Evolutionary conservation across 176 grass and related monocot genomes (phyloP), one percentile per base, ranked within the genome.

Genomic region (Canna indica): DNA sequence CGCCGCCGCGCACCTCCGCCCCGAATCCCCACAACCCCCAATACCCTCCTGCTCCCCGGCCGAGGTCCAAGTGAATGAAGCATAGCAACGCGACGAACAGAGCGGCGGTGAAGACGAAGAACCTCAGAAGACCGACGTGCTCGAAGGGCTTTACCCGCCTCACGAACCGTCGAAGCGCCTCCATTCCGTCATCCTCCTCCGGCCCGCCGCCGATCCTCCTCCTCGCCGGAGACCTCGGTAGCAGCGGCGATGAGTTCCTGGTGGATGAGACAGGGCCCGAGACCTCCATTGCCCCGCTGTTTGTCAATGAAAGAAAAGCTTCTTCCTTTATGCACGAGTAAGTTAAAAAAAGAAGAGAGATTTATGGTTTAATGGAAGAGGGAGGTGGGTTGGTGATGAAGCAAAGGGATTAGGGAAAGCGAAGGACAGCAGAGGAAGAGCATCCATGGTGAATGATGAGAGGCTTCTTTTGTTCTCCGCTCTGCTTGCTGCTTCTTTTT

Each of bases 121-220:
- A 71, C 28, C 45, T 30, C 46, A 53, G 69, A 32, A 71, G 30
- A 7, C 69, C 69, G 7, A 34, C 69, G 11, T 71, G 69, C 69
- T 71, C 69, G 27, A 71, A 71, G 30, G 47, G 47, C 69, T 71
- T 71, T 47, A 71, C 69, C 24, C 69, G 30, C 45, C 47, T 32
- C 29, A 32, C 47, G 12, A 71, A 3, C 30, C 47, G 17, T 30
- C 47, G 47, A 16, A 71, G 69, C 31, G 46, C 28, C 47, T 54
- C 46, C 31, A 71, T 71, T 7, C 69, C 47, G 1, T 33, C 69
- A 14, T 5, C 69, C n/a, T 35, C 46, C 69, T 3, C 68, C 69
- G 4, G 22, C 63, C 57, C 58, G 12, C 58, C 58, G 58, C 11
- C 25, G 11, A 11, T 27, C 20, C 33, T 66, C 63, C 63, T 38